Evolutionary conservation across 768 basidiomycete genomes (phyloP), one percentile per base, ranked within the genome.

Genomic region (Leccinum obscurum): DNA sequence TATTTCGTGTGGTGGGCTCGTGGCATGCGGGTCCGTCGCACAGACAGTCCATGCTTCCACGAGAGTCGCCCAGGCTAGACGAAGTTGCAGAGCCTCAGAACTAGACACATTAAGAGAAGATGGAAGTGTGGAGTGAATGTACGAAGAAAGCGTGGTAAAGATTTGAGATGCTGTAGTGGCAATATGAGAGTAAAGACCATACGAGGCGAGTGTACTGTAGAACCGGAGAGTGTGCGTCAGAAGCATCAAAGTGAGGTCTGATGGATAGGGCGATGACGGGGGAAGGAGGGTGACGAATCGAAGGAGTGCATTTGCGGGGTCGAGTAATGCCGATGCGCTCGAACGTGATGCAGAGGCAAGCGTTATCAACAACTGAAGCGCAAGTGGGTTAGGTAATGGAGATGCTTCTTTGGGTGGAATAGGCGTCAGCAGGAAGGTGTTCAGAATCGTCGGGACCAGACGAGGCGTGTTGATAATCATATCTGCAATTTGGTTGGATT

Each of bases 11-110:
- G 79, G 80, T 0, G 93, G 93, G 3, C 86, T 89, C 7, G 93
- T 95, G 57, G 81, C 79, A 69, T 98, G 96, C 6, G 96, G 95
- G 68, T 98, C 90, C n/a, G 85, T 82, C 0, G 94, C 93, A 65
- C 92, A 95, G 3, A 83, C 78, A 6, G 80, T 88, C 95, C 94
- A 98, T 0, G 80, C 76, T 60, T 84, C 83, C 3, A 93, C 64
- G 9, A 93, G 74, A 10, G 76, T 74, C 6, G 82, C 75, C 83
- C 89, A 94, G 3, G 84, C 78, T 28, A 72, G 41, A 74, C 75
- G 46, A 84, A 77, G 24, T 57, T 67, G 56, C 56, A 34, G 60
- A 8, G n/a, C 52, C 28, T 32, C 50, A n/a, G 49, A 22, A 5
- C 39, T 34, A 2, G 50, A 13, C 11, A 5, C 14, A 10, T 51